Base-by-base conservation (phyloP, 106 monocot species). In the Phalaenopsis equestris region DNA sequence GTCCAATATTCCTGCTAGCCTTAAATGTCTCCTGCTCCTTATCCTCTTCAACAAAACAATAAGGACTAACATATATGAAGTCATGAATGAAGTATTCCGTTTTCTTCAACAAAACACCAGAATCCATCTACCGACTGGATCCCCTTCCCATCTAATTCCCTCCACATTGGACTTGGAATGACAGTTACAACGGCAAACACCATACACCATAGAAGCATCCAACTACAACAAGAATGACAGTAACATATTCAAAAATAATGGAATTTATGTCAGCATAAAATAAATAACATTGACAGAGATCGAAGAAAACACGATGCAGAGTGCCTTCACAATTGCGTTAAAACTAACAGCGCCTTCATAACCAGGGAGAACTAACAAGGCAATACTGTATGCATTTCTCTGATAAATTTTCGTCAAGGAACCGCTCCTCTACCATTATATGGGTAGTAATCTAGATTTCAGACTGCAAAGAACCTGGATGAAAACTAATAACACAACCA, bases 1-100 rank as follows among this genome's bases (percentile, higher is more conserved):
- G 72, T 37, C 97, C 92, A n/a, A 97, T 90, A 86, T 94, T 97
- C 81, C 97, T 86, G 8, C 97, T 93, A 56, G 80, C 65, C 79
- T 97, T 97, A 56, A 90, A 97, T 41, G 84, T 92, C 81, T 84
- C 94, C 16, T 74, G 81, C 41, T 85, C 88, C 39, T 76, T 81
- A 72, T 78, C 90, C 15, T 81, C 86, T 43, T 87, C 84, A 78
- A 42, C 80, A 81, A 94, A 90, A 81, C 81, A 92, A 45, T 92
- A 83, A 42, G 97, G 88, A 6, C 79, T 82, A 9, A 89, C 84
- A 86, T 92, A 97, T 38, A 94, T 81, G 86, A 87, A 97, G 78
- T 97, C 97, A 68, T 86, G 68, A 30, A 97, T 78, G 81, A 72
- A 79, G 68, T 94, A 97, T 56, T 90, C 86, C 43, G 42, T 82